Conservation (phyloP, 1,139 yeast genomes). For the Yamadazyma triangularis region DNA sequence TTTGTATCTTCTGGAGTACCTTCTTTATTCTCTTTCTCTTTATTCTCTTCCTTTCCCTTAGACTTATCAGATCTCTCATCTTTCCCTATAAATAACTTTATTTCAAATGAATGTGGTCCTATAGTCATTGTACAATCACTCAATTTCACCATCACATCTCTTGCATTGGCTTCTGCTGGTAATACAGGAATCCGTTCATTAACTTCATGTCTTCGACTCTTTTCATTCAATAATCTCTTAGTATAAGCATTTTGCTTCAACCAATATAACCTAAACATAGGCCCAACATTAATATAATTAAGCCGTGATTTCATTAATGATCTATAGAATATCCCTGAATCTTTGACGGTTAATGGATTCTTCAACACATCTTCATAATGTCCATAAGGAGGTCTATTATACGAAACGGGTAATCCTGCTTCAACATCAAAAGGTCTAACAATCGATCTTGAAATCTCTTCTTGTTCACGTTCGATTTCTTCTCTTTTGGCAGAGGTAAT, state of each 20-base stretch:
- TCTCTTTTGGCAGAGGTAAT: constrained; percentile 45
- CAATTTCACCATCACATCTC: constrained; percentile 87
- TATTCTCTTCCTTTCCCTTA: constrained; percentile 3
- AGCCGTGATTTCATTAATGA: constrained; percentile 73
- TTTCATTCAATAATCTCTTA: constrained; percentile 28
- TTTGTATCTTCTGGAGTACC: not conserved
- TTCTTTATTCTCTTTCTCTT: constrained; percentile 7
- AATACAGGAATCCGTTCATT: constrained; percentile 38
- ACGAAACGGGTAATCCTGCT: constrained; percentile 69
- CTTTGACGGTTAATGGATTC: constrained; percentile 66
- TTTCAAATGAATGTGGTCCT: constrained; percentile 82
- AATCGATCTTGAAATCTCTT: constrained; percentile 36
- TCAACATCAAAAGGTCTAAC: constrained; percentile 65
- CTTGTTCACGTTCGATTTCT: constrained; percentile 45
- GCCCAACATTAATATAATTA: constrained; percentile 63
- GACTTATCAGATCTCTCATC: constrained; percentile 52
- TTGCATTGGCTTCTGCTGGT: constrained; percentile 48
- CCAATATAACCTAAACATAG: constrained; percentile 81
- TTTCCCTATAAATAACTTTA: constrained; percentile 74
- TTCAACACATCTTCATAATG: constrained; percentile 46
- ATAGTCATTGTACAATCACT: constrained; percentile 68
- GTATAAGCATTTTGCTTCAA: constrained; percentile 35
- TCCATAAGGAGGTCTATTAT: constrained; percentile 55
- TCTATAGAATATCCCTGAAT: constrained; percentile 65
- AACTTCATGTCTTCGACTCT: constrained; percentile 22